Evolutionary conservation across 179 eudicot genomes (phyloP).

Genomic region (Silene coronaria): DNA sequence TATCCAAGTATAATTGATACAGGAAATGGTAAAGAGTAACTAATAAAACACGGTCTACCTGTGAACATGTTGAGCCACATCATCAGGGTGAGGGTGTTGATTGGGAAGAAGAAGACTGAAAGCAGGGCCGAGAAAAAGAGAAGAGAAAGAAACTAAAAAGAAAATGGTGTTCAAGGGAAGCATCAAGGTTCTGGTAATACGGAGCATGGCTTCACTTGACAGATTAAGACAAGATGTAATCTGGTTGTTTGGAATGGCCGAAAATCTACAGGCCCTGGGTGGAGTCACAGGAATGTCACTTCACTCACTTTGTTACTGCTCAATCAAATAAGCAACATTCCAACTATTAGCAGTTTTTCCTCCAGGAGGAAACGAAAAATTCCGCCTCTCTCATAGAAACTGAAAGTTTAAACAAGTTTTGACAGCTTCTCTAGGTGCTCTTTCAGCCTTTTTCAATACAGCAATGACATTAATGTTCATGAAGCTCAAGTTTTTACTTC

Average conservation of each 20-base stretch:
- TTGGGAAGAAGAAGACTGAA: constrained; percentile 32
- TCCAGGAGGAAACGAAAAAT: not conserved
- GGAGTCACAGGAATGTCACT: not conserved
- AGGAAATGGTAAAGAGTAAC: not conserved
- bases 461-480: not conserved
- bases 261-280: not conserved
- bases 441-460: not conserved
- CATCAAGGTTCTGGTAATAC: not conserved
- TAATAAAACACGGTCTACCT: constrained; percentile 25
- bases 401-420: too few relatives aligned
- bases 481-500: not conserved
- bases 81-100: constrained; percentile 49
- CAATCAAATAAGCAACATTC: not conserved
- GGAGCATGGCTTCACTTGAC: not conserved
- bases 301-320: not conserved
- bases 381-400: not conserved
- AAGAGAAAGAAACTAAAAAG: constrained; percentile 25
- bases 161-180: constrained; percentile 5
- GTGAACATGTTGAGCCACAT: constrained; percentile 32
- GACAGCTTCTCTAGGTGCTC: not conserved
- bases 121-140: constrained; percentile 24
- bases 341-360: not conserved
- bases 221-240: too few relatives aligned
- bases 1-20: too few relatives aligned
- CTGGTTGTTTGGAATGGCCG: not conserved